phyloP scores from a whole-genome alignment of 345 rosid genomes.

The Linum usitatissimum region DNA sequence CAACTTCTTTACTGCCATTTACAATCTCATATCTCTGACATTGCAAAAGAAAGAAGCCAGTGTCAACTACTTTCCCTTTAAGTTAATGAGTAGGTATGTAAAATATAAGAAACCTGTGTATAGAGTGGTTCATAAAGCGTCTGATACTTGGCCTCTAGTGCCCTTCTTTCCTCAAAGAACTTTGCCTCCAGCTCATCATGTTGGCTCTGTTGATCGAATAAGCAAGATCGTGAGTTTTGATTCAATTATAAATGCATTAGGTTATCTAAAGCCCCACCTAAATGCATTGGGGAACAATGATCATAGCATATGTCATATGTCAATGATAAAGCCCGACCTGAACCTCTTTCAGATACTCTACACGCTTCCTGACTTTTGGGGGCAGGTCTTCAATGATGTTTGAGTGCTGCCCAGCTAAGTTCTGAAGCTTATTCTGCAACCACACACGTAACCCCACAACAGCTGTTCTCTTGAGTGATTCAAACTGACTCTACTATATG shows the following conservation, averaged over 20 bases:
- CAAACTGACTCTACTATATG: background rate
- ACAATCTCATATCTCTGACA: constrained; percentile 16
- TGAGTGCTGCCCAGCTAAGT: background rate
- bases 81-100: background rate
- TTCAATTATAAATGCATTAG: too few species aligned
- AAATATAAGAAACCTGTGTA: constrained; percentile 4
- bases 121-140: constrained; percentile 15
- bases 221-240: background rate
- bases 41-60: background rate
- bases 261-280: too few species aligned
- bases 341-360: constrained; percentile 14
- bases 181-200: constrained; percentile 19
- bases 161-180: constrained; percentile 14
- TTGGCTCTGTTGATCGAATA: constrained; percentile 10
- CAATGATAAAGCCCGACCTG: constrained; percentile 5
- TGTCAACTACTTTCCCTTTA: background rate
- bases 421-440: background rate
- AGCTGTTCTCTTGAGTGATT: background rate
- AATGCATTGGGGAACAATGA: too few species aligned
- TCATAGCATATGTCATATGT: too few species aligned
- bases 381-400: background rate
- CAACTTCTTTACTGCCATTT: constrained; percentile 16
- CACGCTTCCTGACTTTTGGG: constrained; percentile 7
- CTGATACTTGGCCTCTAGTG: constrained; percentile 12
- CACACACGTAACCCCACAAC: background rate